These are phyloP conservation scores for Lasiodiplodia sp. DNA, from an alignment of 2,329 filamentous ascomycete genomes.

Conservation along the genomic window DNA sequence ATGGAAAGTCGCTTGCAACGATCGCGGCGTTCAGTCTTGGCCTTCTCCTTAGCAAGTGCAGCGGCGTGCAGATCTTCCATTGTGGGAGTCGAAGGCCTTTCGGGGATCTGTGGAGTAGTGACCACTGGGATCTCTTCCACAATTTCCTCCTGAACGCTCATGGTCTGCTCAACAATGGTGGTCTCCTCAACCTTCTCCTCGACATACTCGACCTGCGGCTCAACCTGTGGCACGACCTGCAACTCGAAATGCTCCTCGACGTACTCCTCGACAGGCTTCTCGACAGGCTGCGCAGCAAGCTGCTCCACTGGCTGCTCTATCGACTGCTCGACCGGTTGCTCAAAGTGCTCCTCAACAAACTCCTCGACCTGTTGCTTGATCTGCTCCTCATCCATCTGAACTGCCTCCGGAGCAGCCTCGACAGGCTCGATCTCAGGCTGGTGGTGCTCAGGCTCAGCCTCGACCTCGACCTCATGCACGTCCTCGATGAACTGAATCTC, in stretches of 20 bases:
- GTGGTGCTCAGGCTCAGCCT: background rate
- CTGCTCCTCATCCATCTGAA: background rate
- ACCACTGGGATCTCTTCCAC: background rate
- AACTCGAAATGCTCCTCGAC: too few relatives aligned
- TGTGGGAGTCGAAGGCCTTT: slow-evolving; percentile 21
- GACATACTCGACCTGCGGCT: background rate
- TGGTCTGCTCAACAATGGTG: background rate
- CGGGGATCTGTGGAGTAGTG: background rate
- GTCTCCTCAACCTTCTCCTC: background rate
- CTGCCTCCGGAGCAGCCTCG: background rate
- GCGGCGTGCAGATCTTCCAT: slow-evolving; percentile 9
- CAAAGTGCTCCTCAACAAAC: background rate
- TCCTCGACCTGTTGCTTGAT: background rate
- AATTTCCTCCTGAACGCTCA: background rate
- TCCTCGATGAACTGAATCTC: slow-evolving; percentile 25
- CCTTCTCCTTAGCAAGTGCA: slow-evolving; percentile 19
- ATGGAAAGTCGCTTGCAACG: slow-evolving; percentile 27
- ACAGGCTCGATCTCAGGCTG: background rate
- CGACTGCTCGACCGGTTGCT: background rate
- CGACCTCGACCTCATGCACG: background rate
- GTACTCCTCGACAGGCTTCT: too few relatives aligned
- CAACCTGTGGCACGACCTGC: too few relatives aligned
- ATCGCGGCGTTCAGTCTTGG: slow-evolving; percentile 25
- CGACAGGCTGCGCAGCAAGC: background rate
- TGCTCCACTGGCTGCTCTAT: background rate